Percentiles rank a stretch among this genome's conserved stretches.
These are phyloP conservation scores for Clonostachys rhizophaga DNA, from an alignment of 2,329 filamentous ascomycete genomes.

Conservation along the genomic window DNA sequence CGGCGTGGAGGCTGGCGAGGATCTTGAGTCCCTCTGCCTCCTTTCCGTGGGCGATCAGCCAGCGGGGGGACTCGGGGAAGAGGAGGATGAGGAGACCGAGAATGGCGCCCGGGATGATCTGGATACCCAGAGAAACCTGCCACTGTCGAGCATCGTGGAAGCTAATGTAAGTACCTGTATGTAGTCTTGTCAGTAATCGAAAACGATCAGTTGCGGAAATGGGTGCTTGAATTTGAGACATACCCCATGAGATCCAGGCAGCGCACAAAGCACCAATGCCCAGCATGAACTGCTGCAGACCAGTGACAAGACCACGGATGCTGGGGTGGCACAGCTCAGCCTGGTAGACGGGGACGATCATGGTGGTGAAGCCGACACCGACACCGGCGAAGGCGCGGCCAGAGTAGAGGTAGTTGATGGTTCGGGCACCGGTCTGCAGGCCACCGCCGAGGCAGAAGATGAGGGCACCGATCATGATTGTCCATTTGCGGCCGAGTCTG, in stretches of 20 bases:
- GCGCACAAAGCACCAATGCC: slow-evolving; percentile 71
- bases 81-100: slow-evolving; percentile 58
- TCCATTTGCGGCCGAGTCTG: slow-evolving; percentile 62
- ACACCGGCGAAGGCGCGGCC: slow-evolving; percentile 67
- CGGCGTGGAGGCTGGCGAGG: slow-evolving; percentile 64
- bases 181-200: slow-evolving; percentile 1
- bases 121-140: slow-evolving; percentile 54
- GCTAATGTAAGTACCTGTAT: slow-evolving; percentile 19
- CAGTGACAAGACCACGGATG: slow-evolving; percentile 71
- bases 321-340: slow-evolving; percentile 74
- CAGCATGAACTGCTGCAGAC: slow-evolving; percentile 79
- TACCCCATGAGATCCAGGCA: slow-evolving; percentile 68
- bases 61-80: slow-evolving; percentile 70
- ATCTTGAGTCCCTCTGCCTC: slow-evolving; percentile 60
- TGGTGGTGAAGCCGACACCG: slow-evolving; percentile 38
- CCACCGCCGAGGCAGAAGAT: slow-evolving; percentile 69
- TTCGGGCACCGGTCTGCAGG: slow-evolving; percentile 65
- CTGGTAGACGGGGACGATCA: slow-evolving; percentile 60
- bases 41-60: slow-evolving; percentile 71
- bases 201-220: not conserved
- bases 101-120: slow-evolving; percentile 63
- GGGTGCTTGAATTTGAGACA: slow-evolving; percentile 9
- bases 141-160: slow-evolving; percentile 23
- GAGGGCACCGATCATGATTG: slow-evolving; percentile 66
- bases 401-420: slow-evolving; percentile 58